A percentile compares a stretch with the other conserved stretches of the same genome.
Evolutionary conservation across 2,329 filamentous ascomycete species (phyloP).

Genomic region (Neocucurbitaria cava): DNA sequence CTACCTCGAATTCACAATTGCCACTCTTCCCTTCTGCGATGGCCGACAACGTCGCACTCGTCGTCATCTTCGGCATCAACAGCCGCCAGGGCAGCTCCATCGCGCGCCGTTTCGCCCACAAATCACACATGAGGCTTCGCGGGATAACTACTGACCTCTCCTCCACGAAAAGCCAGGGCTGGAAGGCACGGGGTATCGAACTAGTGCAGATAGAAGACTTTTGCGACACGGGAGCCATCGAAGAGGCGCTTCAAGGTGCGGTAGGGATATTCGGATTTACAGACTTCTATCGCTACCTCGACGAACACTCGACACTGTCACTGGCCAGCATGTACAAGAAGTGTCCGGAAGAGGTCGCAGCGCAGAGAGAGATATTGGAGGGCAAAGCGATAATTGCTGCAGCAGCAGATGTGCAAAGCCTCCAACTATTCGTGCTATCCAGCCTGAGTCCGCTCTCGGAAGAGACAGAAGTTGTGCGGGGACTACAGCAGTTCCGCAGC

Average conservation of each 20-base stretch:
- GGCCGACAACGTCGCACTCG: not conserved
- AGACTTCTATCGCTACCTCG: not conserved
- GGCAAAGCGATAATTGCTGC: not conserved
- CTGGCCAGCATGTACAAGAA: not conserved
- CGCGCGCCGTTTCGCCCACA: not conserved
- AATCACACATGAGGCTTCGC: not conserved
- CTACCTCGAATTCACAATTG: not conserved
- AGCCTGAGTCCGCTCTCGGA: not conserved
- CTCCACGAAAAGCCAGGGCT: not conserved
- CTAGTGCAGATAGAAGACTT: not conserved
- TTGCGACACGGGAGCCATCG: not conserved
- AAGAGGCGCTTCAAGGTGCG: not conserved
- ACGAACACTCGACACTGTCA: not conserved
- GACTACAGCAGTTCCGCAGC: not conserved
- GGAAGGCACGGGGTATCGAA: not conserved
- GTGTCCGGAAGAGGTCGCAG: not conserved
- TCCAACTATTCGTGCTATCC: not conserved
- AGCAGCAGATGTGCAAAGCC: not conserved
- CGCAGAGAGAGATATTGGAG: not conserved
- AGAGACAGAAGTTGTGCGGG: not conserved
- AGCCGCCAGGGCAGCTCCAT: not conserved
- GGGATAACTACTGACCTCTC: not conserved
- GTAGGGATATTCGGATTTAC: not conserved
- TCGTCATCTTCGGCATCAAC: not conserved
- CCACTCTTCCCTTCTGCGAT: not conserved